These are phyloP conservation scores for Penicillium lividum DNA, from an alignment of 495 filamentous ascomycete species.

Conservation along the genomic window DNA sequence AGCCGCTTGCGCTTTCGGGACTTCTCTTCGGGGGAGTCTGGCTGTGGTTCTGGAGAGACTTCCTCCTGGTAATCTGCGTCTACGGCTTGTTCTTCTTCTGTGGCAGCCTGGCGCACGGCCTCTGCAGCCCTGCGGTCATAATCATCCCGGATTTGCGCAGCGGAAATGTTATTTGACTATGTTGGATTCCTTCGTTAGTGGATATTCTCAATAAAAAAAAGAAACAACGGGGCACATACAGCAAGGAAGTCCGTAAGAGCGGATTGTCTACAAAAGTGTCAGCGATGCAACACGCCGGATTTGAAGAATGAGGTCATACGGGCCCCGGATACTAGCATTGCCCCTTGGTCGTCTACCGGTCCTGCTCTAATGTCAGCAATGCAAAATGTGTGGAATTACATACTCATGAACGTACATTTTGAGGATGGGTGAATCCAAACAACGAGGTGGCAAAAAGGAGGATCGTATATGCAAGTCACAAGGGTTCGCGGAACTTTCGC, in stretches of 20 bases:
- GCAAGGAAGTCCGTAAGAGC: constrained; percentile 82
- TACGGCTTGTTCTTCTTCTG: constrained; percentile 19
- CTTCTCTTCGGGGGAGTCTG: constrained; percentile 51
- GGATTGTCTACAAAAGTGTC: constrained; percentile 53
- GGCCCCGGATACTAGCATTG: constrained; percentile 57
- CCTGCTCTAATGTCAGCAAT: constrained; percentile 26
- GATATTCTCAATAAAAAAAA: neutral
- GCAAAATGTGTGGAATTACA: neutral
- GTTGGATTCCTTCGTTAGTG: neutral
- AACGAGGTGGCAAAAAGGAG: neutral
- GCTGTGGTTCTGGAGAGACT: constrained; percentile 24
- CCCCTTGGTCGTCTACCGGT: constrained; percentile 41
- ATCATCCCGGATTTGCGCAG: constrained; percentile 69
- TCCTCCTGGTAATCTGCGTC: constrained; percentile 31
- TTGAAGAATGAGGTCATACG: constrained; percentile 44
- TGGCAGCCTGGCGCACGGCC: constrained; percentile 38
- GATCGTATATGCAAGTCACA: constrained; percentile 31
- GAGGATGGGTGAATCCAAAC: neutral
- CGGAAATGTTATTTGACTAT: constrained; percentile 88
- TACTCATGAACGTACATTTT: neutral
- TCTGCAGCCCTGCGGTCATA: constrained; percentile 53
- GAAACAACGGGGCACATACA: constrained; percentile 40
- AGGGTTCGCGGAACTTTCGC: constrained; percentile 46
- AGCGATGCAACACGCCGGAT: constrained; percentile 11
- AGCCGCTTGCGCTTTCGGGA: constrained; percentile 61